These are phyloP conservation scores for Heliamphora pulchella DNA, from an alignment of 179 eudicot species.

Conservation along the genomic window DNA sequence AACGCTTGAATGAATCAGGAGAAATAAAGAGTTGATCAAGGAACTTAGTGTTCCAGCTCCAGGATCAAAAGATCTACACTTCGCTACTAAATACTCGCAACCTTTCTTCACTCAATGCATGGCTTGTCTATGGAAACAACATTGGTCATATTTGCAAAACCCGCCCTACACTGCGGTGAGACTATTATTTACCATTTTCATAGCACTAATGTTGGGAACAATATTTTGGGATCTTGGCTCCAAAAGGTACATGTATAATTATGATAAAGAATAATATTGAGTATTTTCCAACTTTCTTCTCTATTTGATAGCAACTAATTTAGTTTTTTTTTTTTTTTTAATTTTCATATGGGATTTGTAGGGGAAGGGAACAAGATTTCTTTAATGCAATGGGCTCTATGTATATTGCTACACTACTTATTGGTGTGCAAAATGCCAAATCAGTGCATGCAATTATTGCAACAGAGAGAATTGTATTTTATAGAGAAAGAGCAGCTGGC, in stretches of 20 bases:
- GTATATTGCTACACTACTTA: constrained; percentile 62
- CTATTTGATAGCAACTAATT: no score
- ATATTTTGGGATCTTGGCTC: constrained; percentile 72
- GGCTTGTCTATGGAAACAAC: constrained; percentile 89
- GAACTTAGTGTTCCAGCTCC: constrained; percentile 60
- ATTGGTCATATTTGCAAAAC: constrained; percentile 84
- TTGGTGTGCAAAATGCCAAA: constrained; percentile 63
- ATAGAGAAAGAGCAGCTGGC: constrained; percentile 90
- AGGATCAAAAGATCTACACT: constrained; percentile 59
- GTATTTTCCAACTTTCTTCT: no score
- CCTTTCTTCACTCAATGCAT: constrained; percentile 45
- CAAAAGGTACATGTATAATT: constrained; percentile 29
- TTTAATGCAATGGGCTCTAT: constrained; percentile 83
- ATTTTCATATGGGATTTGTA: constrained; percentile 17
- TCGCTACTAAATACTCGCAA: constrained; percentile 62
- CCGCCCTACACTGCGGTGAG: constrained; percentile 74
- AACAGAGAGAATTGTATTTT: constrained; percentile 77
- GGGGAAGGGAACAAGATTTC: constrained; percentile 45
- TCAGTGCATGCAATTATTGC: constrained; percentile 79
- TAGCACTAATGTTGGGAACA: constrained; percentile 61
- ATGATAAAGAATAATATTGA: no score
- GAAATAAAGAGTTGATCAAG: constrained; percentile 54
- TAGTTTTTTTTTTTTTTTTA: no score
- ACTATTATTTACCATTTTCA: constrained; percentile 51
- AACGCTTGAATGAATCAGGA: constrained; percentile 34